These are phyloP conservation scores for Cylindrodendrum hubeiense DNA, from an alignment of 2,329 filamentous ascomycete species.

Conservation along the genomic window DNA sequence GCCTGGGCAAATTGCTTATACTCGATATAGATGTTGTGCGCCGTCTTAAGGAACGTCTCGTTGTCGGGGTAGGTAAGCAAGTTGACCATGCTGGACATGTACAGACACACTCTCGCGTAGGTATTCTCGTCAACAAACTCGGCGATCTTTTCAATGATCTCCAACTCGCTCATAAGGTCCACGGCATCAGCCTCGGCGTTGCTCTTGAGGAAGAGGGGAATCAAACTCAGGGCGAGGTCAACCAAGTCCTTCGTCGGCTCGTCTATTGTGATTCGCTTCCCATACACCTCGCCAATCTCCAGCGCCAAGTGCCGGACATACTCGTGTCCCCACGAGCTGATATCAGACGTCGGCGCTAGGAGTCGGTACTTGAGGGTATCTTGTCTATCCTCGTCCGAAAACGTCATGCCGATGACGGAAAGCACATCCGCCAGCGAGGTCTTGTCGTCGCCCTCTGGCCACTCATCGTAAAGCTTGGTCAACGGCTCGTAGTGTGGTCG, in stretches of 20 bases:
- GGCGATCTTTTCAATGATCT: constrained; percentile 94
- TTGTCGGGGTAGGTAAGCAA: constrained; percentile 98
- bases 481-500: constrained; percentile 95
- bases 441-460: constrained; percentile 88
- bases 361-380: constrained; percentile 97
- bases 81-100: constrained; percentile 99
- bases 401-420: constrained; percentile 98
- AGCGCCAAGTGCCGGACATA: constrained; percentile 96
- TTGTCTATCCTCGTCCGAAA: constrained; percentile 94
- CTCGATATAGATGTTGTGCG: constrained; percentile 92
- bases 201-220: constrained; percentile 95
- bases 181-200: constrained; percentile 99
- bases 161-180: constrained; percentile 94
- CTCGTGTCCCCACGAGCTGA: constrained; percentile 98
- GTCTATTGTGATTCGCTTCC: constrained; percentile 86
- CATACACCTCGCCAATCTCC: constrained; percentile 95
- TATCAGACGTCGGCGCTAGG: constrained; percentile 89
- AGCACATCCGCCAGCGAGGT: constrained; percentile 92
- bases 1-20: constrained; percentile 96
- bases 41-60: constrained; percentile 91
- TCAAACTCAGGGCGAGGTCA: constrained; percentile 84
- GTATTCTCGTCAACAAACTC: constrained; percentile 94
- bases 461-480: constrained; percentile 88
- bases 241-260: constrained; percentile 86
- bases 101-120: constrained; percentile 91